Percentiles rank a stretch among this genome's conserved stretches.
phyloP scores from a whole-genome alignment of 2,329 filamentous ascomycete species.

The Malbranchea cinnamomea region DNA sequence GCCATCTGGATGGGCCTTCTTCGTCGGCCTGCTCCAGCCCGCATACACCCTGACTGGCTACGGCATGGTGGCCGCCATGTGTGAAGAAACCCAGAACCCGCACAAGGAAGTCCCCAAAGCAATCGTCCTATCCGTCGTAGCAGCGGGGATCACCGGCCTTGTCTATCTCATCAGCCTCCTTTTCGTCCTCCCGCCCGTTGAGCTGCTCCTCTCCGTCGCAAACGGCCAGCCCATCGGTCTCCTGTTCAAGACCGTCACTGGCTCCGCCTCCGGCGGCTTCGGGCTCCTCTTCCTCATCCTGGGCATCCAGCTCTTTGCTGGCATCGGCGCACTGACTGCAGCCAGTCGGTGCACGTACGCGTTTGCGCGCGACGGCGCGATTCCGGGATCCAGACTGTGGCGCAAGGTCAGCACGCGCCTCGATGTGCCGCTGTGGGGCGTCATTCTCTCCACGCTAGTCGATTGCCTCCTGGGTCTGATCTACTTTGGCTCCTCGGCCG shows the following conservation, averaged over 20 bases:
- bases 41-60: constrained; percentile 39
- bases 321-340: constrained; percentile 59
- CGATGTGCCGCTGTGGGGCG: constrained; percentile 55
- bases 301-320: constrained; percentile 63
- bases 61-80: constrained; percentile 58
- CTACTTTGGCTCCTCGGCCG: constrained; percentile 62
- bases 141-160: constrained; percentile 50
- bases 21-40: constrained; percentile 54
- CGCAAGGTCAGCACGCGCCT: constrained; percentile 48
- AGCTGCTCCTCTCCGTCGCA: constrained; percentile 47
- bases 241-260: constrained; percentile 61
- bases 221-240: constrained; percentile 63
- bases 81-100: constrained; percentile 56
- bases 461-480: constrained; percentile 61
- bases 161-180: constrained; percentile 59
- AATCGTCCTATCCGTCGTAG: constrained; percentile 54
- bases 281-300: constrained; percentile 61
- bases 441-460: constrained; percentile 52
- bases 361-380: constrained; percentile 60
- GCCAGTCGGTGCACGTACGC: constrained; percentile 61
- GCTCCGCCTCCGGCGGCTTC: constrained; percentile 57
- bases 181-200: constrained; percentile 57
- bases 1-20: constrained; percentile 57
- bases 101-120: constrained; percentile 55
- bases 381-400: constrained; percentile 55